Evolutionary conservation across 352 stramenopile genomes (phyloP).

Genomic region (Hyaloperonospora arabidopsidis): DNA sequence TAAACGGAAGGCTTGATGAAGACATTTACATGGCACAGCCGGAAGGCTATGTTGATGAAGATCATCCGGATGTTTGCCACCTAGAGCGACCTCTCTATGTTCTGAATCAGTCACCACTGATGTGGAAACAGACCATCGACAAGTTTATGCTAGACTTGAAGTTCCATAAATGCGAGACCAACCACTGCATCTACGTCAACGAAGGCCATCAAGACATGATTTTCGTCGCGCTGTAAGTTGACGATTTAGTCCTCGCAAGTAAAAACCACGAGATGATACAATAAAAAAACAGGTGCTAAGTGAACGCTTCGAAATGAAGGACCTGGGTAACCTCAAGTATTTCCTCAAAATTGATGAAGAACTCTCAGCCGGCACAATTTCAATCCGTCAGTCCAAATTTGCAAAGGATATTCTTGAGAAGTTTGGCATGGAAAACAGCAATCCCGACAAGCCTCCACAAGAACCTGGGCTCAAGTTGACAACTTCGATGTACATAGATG

Average conservation of each 20-base stretch:
- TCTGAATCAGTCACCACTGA: not conserved
- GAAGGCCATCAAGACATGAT: conserved; percentile 12
- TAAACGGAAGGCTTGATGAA: not conserved
- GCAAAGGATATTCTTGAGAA: not conserved
- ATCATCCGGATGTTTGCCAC: not conserved
- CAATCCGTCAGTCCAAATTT: not conserved
- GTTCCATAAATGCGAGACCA: not conserved
- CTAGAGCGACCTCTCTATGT: not conserved
- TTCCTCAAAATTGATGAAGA: conserved; percentile 1
- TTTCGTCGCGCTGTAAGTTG: conserved; percentile 8
- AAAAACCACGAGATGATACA: conserved; percentile 5
- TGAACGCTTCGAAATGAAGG: not conserved
- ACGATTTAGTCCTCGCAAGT: conserved; percentile 11
- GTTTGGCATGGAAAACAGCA: too few species aligned
- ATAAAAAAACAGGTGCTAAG: conserved; percentile 3
- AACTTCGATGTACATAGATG: not conserved
- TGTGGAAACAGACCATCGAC: too few species aligned
- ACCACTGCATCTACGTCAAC: not conserved
- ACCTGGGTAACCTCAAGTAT: not conserved
- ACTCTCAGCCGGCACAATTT: not conserved
- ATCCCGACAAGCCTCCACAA: not conserved
- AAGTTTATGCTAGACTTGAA: too few species aligned
- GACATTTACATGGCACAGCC: not conserved
- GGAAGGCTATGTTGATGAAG: not conserved
- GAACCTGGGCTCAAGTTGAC: not conserved